Evolutionary conservation across 352 stramenopile species (phyloP), one percentile per base, ranked within the genome.

Genomic region (Globisporangium carolinianum): DNA sequence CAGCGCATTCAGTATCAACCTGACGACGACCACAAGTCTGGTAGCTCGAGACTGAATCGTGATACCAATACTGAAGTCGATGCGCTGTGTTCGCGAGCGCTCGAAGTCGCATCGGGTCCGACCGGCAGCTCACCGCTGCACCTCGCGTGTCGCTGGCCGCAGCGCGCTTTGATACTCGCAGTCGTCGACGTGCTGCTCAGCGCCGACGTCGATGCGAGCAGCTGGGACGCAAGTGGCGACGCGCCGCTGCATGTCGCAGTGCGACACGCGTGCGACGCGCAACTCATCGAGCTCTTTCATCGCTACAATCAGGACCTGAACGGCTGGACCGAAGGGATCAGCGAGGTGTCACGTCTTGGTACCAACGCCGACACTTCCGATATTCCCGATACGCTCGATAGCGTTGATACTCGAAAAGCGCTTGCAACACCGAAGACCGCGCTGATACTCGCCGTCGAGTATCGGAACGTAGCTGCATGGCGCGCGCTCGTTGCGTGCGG

Each of bases 201-300:
- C 43, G 57, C 72, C 15, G 64, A 69, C 17, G 69, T 63, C 9
- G 78, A 85, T 37, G 57, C 68, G n/a, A 71, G 67, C 11, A 63
- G 61, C 45, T 92, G 82, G 82, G 76, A 90, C 58, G 62, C 55
- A 4, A 46, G 68, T 15, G 82, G 82, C 0, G 49, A 70, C 15
- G 62, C 69, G 11, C 78, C 82, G 9, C 60, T 92, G 17, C 82
- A 92, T 37, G 59, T 87, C 4, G 82, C 72, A 7, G 61, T 92
- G 38, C 51, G 57, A 0, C 58, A 79, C 41, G 53, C 55, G 0
- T 87, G 78, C 55, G 73, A 79, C 55, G 67, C 59, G 6, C 55
- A 66, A 0, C 51, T 82, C 11, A 68, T 92, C 39, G 59, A 76
- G 17, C 24, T 83, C 2, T 84, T 89, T 47, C 53, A 71, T 18